Evolutionary conservation across 202 grass and related monocot genomes (phyloP).

Genomic region (Cymbopogon flexuosus): DNA sequence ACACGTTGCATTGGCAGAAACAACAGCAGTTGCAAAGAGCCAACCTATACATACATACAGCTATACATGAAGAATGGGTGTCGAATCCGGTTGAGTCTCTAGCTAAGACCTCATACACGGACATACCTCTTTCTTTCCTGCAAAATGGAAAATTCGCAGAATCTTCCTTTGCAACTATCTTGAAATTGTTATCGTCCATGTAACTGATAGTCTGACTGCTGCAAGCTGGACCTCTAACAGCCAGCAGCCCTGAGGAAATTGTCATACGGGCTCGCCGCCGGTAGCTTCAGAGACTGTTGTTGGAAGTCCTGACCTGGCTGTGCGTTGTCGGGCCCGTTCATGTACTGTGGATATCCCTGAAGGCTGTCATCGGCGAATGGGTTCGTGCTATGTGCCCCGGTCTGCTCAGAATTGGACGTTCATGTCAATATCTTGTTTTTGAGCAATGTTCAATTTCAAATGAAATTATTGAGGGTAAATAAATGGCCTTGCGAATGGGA

Average conservation of each 20-base stretch:
- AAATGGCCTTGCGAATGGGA: background rate
- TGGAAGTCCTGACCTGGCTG: slow-evolving; percentile 21
- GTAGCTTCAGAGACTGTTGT: slow-evolving; percentile 62
- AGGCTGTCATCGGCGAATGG: slow-evolving; percentile 65
- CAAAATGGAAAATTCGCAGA: background rate
- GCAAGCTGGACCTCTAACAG: slow-evolving; percentile 28
- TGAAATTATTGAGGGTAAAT: background rate
- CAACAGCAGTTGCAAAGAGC: background rate
- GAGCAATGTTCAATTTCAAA: background rate
- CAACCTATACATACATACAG: slow-evolving; percentile 29
- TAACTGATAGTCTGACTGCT: background rate
- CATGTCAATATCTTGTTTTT: background rate
- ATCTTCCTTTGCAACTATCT: background rate
- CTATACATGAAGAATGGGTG: slow-evolving; percentile 42
- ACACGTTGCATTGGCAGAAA: slow-evolving; percentile 18
- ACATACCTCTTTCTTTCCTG: background rate
- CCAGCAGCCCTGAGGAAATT: slow-evolving; percentile 89
- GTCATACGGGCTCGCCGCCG: slow-evolving; percentile 74
- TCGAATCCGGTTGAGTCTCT: slow-evolving; percentile 31
- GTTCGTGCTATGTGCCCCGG: slow-evolving; percentile 45
- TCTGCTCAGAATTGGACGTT: slow-evolving; percentile 29
- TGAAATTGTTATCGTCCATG: background rate
- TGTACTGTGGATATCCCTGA: slow-evolving; percentile 34
- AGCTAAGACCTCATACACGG: background rate
- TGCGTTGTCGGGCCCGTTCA: slow-evolving; percentile 2